A percentile compares a stretch with the other conserved stretches of the same genome.
Evolutionary conservation across 768 basidiomycete genomes (phyloP).

Genomic region (Serendipita indica): DNA sequence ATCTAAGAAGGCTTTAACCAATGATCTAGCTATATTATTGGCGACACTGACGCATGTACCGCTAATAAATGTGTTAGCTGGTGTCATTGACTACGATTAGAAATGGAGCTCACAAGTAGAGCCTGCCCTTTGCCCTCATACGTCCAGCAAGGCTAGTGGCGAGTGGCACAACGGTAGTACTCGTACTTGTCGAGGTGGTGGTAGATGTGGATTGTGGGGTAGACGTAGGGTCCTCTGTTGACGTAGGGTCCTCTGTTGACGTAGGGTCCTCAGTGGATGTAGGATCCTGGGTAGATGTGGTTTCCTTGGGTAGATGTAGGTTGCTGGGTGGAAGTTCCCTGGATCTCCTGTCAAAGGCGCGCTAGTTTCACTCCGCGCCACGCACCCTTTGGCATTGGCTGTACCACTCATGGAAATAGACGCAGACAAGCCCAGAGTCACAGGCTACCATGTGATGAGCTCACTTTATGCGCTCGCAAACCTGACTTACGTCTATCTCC

Average conservation of each 20-base stretch:
- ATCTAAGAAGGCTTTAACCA: neutral
- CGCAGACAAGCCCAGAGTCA: neutral
- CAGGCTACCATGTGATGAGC: neutral
- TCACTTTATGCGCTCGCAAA: neutral
- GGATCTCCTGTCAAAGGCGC: too few species aligned
- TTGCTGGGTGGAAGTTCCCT: too few species aligned
- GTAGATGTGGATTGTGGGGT: neutral
- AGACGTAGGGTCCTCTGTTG: conserved; percentile 13
- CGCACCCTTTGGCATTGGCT: too few species aligned
- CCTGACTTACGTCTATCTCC: too few species aligned
- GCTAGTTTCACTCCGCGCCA: too few species aligned
- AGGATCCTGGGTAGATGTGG: conserved; percentile 33
- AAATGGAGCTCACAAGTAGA: neutral
- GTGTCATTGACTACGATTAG: neutral
- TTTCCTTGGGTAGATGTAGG: too few species aligned
- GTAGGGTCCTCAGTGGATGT: conserved; percentile 20
- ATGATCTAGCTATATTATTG: neutral
- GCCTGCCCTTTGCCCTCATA: neutral
- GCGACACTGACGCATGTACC: neutral
- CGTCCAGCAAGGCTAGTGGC: neutral
- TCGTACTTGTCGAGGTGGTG: neutral
- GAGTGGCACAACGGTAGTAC: neutral
- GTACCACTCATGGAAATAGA: neutral
- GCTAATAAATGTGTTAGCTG: neutral
- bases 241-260: neutral